phyloP scores from a whole-genome alignment of 495 filamentous ascomycete species.

The Aspergillus taichungensis region DNA sequence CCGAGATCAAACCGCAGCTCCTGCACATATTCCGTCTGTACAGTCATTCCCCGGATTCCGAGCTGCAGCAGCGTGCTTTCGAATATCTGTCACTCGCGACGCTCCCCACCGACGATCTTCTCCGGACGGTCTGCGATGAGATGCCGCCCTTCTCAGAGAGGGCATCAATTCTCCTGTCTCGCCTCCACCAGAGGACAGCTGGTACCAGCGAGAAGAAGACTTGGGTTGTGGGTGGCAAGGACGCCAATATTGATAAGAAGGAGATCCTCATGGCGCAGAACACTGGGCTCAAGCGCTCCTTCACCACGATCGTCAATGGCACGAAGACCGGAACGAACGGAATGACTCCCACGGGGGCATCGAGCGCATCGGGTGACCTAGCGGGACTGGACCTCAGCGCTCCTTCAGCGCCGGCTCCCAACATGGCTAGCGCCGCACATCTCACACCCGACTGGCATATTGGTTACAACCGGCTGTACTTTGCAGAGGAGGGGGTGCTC shows the following conservation, averaged over 20 bases:
- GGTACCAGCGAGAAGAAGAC: slow-evolving; percentile 88
- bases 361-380: slow-evolving; percentile 50
- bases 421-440: slow-evolving; percentile 87
- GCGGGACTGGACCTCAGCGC: slow-evolving; percentile 70
- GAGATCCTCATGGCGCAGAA: slow-evolving; percentile 78
- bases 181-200: slow-evolving; percentile 88
- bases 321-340: slow-evolving; percentile 45
- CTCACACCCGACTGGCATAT: slow-evolving; percentile 89
- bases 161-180: slow-evolving; percentile 80
- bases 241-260: slow-evolving; percentile 72
- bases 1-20: slow-evolving; percentile 95
- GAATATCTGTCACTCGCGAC: slow-evolving; percentile 88
- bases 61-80: slow-evolving; percentile 92
- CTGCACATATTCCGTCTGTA: slow-evolving; percentile 84
- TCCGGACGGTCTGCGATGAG: slow-evolving; percentile 95
- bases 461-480: slow-evolving; percentile 79
- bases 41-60: slow-evolving; percentile 90
- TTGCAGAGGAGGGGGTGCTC: slow-evolving; percentile 73
- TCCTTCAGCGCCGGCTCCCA: slow-evolving; percentile 53
- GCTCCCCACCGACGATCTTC: slow-evolving; percentile 79
- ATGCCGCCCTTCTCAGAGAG: slow-evolving; percentile 99
- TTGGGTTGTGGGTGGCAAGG: slow-evolving; percentile 92
- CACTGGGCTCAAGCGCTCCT: slow-evolving; percentile 76
- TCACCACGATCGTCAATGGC: slow-evolving; percentile 50
- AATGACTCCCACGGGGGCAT: slow-evolving; percentile 24